Percentiles rank a stretch among this genome's conserved stretches.
Conservation (phyloP, 805 yeast genomes). For the Myxozyma udenii region DNA sequence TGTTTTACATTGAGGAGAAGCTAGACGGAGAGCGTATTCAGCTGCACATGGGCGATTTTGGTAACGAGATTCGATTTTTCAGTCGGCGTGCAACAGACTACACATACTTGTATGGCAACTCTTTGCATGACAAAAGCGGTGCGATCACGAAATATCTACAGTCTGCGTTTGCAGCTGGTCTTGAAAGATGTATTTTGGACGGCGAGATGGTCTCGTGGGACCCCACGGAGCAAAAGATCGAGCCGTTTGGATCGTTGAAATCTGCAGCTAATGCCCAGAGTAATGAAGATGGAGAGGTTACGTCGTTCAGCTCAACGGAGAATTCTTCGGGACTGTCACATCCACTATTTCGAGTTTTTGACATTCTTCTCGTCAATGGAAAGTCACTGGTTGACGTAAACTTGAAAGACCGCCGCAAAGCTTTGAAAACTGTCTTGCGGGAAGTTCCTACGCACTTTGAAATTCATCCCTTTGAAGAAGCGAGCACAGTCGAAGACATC, state of each 20-base stretch:
- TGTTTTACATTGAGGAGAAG: conserved; percentile 80
- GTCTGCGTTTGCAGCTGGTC: conserved; percentile 41
- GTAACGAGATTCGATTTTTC: conserved; percentile 48
- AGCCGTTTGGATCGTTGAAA: conserved; percentile 81
- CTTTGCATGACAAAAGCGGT: conserved; percentile 43
- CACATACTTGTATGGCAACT: conserved; percentile 63
- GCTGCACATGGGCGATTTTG: conserved; percentile 59
- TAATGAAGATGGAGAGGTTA: conserved; percentile 34
- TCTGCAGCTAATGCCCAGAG: conserved; percentile 60
- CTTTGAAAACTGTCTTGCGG: conserved; percentile 46
- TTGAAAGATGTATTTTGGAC: conserved; percentile 56
- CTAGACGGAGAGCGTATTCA: conserved; percentile 90
- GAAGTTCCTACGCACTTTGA: conserved; percentile 30
- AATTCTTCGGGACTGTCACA: conserved; percentile 25
- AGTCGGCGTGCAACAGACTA: conserved; percentile 73
- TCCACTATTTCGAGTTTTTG: conserved; percentile 56
- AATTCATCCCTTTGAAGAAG: conserved; percentile 38
- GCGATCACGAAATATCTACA: conserved; percentile 53
- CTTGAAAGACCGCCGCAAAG: conserved; percentile 54
- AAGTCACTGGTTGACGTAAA: conserved; percentile 54
- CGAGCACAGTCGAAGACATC: conserved; percentile 52
- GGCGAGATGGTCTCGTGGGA: conserved; percentile 95
- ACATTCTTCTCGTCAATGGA: conserved; percentile 69
- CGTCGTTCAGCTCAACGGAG: neutral
- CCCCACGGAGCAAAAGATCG: conserved; percentile 45